phyloP scores from a whole-genome alignment of 2,329 filamentous ascomycete species.

The Curvularia sp. region DNA sequence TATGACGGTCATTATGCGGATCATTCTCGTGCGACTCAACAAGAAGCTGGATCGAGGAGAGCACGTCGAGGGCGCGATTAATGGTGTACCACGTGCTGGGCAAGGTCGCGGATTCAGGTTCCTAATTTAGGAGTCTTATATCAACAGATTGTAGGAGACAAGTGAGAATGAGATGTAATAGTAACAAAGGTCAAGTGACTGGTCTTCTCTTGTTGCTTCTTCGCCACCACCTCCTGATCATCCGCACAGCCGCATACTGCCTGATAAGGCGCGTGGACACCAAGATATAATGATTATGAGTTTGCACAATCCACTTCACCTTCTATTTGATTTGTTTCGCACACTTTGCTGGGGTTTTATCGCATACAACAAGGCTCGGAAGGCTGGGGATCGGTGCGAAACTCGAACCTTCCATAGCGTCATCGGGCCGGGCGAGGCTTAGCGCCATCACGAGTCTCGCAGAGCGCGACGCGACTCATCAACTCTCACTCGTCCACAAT shows the following conservation, averaged over 20 bases:
- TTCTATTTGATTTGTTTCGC: neutral
- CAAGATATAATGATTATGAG: neutral
- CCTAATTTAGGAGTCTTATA: constrained; percentile 56
- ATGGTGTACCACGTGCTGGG: constrained; percentile 62
- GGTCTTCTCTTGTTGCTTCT: constrained; percentile 12
- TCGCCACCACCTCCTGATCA: constrained; percentile 11
- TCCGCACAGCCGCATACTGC: neutral
- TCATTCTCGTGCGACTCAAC: constrained; percentile 70
- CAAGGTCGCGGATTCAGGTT: constrained; percentile 71
- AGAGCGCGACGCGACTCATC: constrained; percentile 25
- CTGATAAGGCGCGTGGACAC: neutral
- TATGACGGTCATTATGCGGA: constrained; percentile 67
- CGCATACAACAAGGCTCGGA: neutral
- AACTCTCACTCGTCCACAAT: constrained; percentile 13
- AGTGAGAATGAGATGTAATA: constrained; percentile 2
- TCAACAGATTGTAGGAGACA: neutral
- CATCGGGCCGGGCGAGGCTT: constrained; percentile 19
- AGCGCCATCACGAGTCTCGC: constrained; percentile 15
- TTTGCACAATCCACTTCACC: neutral
- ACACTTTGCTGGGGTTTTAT: neutral
- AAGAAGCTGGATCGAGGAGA: constrained; percentile 72
- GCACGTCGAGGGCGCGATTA: constrained; percentile 60
- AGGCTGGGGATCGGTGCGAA: constrained; percentile 10
- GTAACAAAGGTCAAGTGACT: constrained; percentile 4
- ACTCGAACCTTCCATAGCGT: constrained; percentile 35